Conservation (phyloP, 2,329 filamentous ascomycete genomes). For the Fusarium nygamai region DNA sequence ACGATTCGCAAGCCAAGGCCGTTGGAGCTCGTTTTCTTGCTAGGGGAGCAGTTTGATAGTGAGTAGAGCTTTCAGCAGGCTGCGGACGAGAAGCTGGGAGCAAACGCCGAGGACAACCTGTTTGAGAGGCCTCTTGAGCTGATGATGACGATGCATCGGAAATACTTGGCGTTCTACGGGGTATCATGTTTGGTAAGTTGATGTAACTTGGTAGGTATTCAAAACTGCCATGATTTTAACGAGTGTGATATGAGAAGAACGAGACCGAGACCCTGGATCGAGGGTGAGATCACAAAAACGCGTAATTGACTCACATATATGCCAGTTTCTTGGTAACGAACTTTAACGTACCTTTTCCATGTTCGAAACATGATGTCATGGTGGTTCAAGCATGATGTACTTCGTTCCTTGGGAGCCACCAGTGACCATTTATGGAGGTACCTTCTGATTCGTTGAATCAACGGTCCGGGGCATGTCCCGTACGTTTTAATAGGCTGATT, state of each 20-base stretch:
- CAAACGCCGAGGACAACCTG: not conserved
- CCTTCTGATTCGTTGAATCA: not conserved
- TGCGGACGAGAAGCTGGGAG: not conserved
- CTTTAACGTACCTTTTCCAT: not conserved
- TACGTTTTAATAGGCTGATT: not conserved
- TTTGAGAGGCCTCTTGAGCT: not conserved
- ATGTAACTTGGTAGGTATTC: not conserved
- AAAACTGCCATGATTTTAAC: not conserved
- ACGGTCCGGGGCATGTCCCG: fast-evolving
- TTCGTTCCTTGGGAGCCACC: not conserved
- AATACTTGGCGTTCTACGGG: not conserved
- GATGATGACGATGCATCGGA: not conserved
- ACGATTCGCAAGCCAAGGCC: not conserved
- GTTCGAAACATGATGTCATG: slow-evolving; percentile 1
- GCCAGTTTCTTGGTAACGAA: not conserved
- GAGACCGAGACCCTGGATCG: fast-evolving
- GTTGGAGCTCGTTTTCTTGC: not conserved
- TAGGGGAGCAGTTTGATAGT: not conserved
- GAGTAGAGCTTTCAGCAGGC: not conserved
- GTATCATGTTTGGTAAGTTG: not conserved
- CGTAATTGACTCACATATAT: not conserved
- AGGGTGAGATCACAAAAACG: fast-evolving
- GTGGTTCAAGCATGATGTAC: slow-evolving; percentile 3
- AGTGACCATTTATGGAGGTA: not conserved
- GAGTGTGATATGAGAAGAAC: not conserved